phyloP scores from a whole-genome alignment of 2,329 filamentous ascomycete species.

The Balansia obtecta region DNA sequence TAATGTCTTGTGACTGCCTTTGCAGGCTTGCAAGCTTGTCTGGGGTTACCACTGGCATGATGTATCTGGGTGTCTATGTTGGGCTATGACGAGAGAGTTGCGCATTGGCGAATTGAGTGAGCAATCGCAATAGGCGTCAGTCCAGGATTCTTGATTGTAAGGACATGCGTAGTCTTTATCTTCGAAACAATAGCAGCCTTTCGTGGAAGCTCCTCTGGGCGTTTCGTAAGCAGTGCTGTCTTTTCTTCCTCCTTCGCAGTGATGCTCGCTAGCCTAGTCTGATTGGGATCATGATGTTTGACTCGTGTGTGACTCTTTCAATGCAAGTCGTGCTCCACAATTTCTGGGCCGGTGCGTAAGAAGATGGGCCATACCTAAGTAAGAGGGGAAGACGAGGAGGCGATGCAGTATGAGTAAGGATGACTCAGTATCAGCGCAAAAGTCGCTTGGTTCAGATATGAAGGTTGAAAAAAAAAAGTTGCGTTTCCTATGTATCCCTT shows the following conservation, averaged over 20 bases:
- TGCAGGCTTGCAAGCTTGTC: conserved; percentile 88
- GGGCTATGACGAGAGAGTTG: not conserved
- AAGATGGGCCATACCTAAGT: not conserved
- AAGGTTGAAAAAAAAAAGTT: conserved; percentile 1
- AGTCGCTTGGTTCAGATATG: not conserved
- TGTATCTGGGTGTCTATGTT: conserved; percentile 13
- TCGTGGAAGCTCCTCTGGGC: not conserved
- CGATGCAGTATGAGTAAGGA: conserved; percentile 3
- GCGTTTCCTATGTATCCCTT: conserved; percentile 8
- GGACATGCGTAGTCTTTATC: not conserved
- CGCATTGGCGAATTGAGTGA: not conserved
- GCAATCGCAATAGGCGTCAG: not conserved
- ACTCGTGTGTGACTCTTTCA: conserved; percentile 1
- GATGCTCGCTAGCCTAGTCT: conserved; percentile 2
- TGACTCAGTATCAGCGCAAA: not conserved
- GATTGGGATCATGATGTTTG: conserved; percentile 6
- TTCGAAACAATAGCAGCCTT: not conserved
- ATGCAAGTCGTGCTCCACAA: conserved; percentile 5
- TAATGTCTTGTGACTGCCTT: conserved; percentile 72
- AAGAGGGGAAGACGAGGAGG: not conserved
- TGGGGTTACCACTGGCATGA: conserved; percentile 83
- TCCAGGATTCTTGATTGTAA: not conserved
- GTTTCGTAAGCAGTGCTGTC: not conserved
- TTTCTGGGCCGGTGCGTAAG: conserved; percentile 1
- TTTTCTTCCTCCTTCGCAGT: not conserved